Base-by-base conservation (phyloP, 2,329 filamentous ascomycete species). In the Fusarium lateritium region DNA sequence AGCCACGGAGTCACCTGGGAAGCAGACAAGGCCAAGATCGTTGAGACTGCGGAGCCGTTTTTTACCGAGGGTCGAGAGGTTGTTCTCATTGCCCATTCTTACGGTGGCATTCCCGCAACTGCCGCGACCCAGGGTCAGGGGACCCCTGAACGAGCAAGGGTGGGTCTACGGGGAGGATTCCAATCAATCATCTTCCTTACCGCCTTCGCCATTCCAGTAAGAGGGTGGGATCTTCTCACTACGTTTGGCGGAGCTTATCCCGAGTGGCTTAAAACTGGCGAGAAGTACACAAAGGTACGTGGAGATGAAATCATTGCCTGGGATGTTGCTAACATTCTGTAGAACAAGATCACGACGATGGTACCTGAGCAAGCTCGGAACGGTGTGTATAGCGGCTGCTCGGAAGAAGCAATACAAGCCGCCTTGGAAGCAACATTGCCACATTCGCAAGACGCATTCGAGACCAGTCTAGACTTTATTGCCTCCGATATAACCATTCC, bases 401-500 rank as follows among this genome's bases (percentile, higher is more conserved):
- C 5, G 0, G 8, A 54, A 11, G 47, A 54, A 7, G 55, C 38
- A 2, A 43, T n/a, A 9, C 26, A 59, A 14, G 17, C 47, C 1
- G 47, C 36, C 14, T n/a, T 62, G 7, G 28, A 47, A 2, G 14
- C 24, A 6, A 56, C 56, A 33, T 38, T 64, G 13, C 62, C 62
- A 17, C 62, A 65, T 36, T 65, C 62, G 0, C 62, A 65, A 4
- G 62, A 65, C 26, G 62, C 62, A 0, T 65, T 65, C n/a, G 62
- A 65, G 24, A 64, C 59, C 4, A 50, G 59, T 9, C 40, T 65
- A 4, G 13, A 64, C 3, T 65, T 65, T 7, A 65, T 64, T n/a
- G 59, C 59, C 1, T 21, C 34, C 11, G 59, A 65, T 7, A 65
- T 64, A 2, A 45, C 36, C 7, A 64, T 64, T 0, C 42, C 46